phyloP scores from a whole-genome alignment of 2,329 filamentous ascomycete genomes.

The Chaetomium sp. region DNA sequence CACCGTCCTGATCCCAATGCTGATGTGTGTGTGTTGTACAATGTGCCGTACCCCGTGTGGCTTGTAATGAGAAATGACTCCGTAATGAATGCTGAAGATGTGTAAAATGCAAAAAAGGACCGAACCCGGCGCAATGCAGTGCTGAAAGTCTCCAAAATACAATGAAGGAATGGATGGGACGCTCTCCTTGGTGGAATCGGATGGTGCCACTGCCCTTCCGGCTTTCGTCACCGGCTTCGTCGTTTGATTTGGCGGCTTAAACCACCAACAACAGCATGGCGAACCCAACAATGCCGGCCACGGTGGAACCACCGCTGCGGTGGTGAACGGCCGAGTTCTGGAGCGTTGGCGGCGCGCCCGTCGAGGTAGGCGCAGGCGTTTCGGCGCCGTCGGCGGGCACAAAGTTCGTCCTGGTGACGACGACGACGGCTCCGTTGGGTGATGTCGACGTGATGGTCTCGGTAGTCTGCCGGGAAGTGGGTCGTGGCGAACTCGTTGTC shows the following conservation, averaged over 20 bases:
- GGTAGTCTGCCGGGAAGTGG: conserved; percentile 38
- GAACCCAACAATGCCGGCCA: conserved; percentile 1
- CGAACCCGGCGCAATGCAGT: conserved; percentile 23
- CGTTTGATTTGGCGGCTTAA: neutral
- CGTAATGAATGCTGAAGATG: conserved; percentile 12
- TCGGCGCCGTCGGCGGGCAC: conserved; percentile 47
- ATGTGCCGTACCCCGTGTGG: conserved; percentile 11
- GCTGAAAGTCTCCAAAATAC: conserved; percentile 1
- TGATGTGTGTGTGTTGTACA: conserved; percentile 12
- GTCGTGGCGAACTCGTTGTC: conserved; percentile 19
- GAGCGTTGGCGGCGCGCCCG: conserved; percentile 41
- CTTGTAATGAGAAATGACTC: conserved; percentile 9
- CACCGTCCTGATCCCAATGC: conserved; percentile 9
- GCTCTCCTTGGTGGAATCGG: neutral
- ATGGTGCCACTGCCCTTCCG: neutral
- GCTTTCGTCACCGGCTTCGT: neutral
- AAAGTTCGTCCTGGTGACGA: conserved; percentile 53
- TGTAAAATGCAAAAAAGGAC: neutral
- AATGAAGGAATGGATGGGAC: conserved; percentile 11
- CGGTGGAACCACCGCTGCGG: neutral
- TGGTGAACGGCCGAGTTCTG: conserved; percentile 36
- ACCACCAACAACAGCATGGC: conserved; percentile 11
- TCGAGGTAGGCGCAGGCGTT: conserved; percentile 38
- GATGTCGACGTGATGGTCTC: conserved; percentile 51
- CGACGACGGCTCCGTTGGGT: conserved; percentile 48